Percentiles rank a stretch among this genome's conserved stretches.
Conservation (phyloP, 1,284 basidiomycete genomes). For the Chalciporus sp. region DNA sequence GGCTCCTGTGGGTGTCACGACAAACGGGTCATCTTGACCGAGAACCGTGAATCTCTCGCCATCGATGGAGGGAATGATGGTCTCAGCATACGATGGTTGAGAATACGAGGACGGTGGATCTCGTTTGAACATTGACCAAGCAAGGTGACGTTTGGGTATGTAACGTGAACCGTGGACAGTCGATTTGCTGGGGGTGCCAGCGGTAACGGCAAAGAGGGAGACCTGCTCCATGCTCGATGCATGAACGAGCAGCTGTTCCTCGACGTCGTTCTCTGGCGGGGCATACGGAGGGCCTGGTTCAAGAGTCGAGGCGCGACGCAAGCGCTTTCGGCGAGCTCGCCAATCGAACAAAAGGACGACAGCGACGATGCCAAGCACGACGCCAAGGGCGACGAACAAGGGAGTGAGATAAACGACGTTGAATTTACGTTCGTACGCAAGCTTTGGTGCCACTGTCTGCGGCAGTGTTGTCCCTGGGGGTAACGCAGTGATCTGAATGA, state of each 20-base stretch:
- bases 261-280: slow-evolving; percentile 24
- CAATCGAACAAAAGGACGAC: slow-evolving; percentile 27
- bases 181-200: slow-evolving; percentile 38
- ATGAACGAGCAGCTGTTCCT: slow-evolving; percentile 16
- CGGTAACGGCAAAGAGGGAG: slow-evolving; percentile 14
- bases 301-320: slow-evolving; percentile 23
- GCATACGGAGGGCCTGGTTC: slow-evolving; percentile 43
- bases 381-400: slow-evolving; percentile 41
- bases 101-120: slow-evolving; percentile 1
- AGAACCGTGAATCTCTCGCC: slow-evolving; percentile 32
- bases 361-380: slow-evolving; percentile 36
- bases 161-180: slow-evolving; percentile 35
- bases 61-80: slow-evolving; percentile 27
- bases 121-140: slow-evolving; percentile 13
- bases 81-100: slow-evolving; percentile 4
- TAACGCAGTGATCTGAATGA: slow-evolving; percentile 41
- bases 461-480: slow-evolving; percentile 36
- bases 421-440: slow-evolving; percentile 25
- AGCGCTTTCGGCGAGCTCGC: slow-evolving; percentile 4
- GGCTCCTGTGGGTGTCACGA: not conserved
- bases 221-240: slow-evolving; percentile 28
- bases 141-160: slow-evolving; percentile 9
- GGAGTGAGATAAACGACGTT: slow-evolving; percentile 43
- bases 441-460: slow-evolving; percentile 23
- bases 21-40: slow-evolving; percentile 28